Percentiles rank a stretch among this genome's conserved stretches.
Conservation (phyloP, 1,284 basidiomycete species). For the Entoloma clypeatum region DNA sequence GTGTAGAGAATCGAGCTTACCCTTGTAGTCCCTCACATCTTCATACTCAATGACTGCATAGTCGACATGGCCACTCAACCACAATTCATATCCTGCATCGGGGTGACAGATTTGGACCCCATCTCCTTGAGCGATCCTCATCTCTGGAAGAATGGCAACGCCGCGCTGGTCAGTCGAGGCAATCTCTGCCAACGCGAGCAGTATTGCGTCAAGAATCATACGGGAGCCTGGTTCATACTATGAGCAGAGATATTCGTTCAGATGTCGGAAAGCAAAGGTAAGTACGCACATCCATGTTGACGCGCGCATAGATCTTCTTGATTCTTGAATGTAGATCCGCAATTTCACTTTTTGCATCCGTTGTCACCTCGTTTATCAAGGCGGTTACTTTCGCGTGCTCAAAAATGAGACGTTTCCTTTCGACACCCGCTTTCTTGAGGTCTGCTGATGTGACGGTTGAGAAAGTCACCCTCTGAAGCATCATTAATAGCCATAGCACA, state of each 20-base stretch:
- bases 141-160: slow-evolving; percentile 23
- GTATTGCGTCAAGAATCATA: slow-evolving; percentile 27
- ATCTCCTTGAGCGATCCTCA: slow-evolving; percentile 21
- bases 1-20: slow-evolving; percentile 15
- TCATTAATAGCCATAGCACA: slow-evolving; percentile 15
- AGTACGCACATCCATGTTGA: slow-evolving; percentile 24
- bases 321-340: slow-evolving; percentile 19
- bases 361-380: slow-evolving; percentile 14
- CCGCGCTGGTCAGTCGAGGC: slow-evolving; percentile 12
- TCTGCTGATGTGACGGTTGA: slow-evolving; percentile 20
- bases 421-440: slow-evolving; percentile 23
- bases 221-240: slow-evolving; percentile 21
- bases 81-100: slow-evolving; percentile 19
- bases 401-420: slow-evolving; percentile 21
- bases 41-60: slow-evolving; percentile 21
- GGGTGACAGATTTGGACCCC: slow-evolving; percentile 20
- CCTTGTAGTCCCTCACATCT: slow-evolving; percentile 19
- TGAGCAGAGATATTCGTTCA: slow-evolving; percentile 17
- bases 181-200: slow-evolving; percentile 23
- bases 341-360: slow-evolving; percentile 19
- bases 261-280: slow-evolving; percentile 10
- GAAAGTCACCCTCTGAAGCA: slow-evolving; percentile 23
- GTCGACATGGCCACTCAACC: slow-evolving; percentile 22
- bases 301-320: slow-evolving; percentile 22
- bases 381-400: slow-evolving; percentile 15